Evolutionary conservation across 2,329 filamentous ascomycete species (phyloP).

Genomic region (Exserohilum turcica): DNA sequence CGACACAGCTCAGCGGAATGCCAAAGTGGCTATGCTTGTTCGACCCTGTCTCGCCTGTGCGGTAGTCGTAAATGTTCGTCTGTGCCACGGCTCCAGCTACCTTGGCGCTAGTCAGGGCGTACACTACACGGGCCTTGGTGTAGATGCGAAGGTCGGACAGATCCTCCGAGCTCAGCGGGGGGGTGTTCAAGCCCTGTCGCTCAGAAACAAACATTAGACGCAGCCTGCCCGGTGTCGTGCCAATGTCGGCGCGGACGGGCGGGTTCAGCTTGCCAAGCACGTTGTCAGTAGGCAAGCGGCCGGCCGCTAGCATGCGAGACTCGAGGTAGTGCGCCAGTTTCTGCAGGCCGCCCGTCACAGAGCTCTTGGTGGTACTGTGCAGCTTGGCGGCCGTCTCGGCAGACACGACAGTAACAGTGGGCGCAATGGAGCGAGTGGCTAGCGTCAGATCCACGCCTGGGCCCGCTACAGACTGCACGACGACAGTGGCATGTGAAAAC

Average conservation of each 20-base stretch:
- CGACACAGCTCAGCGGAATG: slow-evolving; percentile 76
- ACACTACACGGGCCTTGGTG: slow-evolving; percentile 78
- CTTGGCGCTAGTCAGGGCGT: slow-evolving; percentile 78
- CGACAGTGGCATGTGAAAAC: slow-evolving; percentile 81
- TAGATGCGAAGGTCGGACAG: slow-evolving; percentile 83
- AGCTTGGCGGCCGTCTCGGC: slow-evolving; percentile 73
- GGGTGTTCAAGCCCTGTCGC: slow-evolving; percentile 64
- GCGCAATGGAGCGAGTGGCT: slow-evolving; percentile 74
- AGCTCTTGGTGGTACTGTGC: slow-evolving; percentile 65
- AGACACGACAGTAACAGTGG: slow-evolving; percentile 81
- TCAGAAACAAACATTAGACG: slow-evolving; percentile 83
- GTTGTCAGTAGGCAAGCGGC: slow-evolving; percentile 72
- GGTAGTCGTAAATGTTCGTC: slow-evolving; percentile 86
- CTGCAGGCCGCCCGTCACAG: slow-evolving; percentile 66
- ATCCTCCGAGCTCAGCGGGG: slow-evolving; percentile 68
- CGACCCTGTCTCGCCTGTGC: slow-evolving; percentile 54
- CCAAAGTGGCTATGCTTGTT: slow-evolving; percentile 73
- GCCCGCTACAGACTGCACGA: slow-evolving; percentile 85
- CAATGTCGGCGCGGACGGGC: slow-evolving; percentile 63
- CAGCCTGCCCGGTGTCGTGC: slow-evolving; percentile 71
- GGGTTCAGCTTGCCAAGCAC: slow-evolving; percentile 67
- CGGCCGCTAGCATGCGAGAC: slow-evolving; percentile 70
- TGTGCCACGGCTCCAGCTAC: slow-evolving; percentile 92
- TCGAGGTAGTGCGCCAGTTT: slow-evolving; percentile 74
- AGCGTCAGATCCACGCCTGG: slow-evolving; percentile 71